A percentile compares a stretch with the other conserved stretches of the same genome.
Evolutionary conservation across 805 yeast species (phyloP).

Genomic region (Saturnispora bothae): DNA sequence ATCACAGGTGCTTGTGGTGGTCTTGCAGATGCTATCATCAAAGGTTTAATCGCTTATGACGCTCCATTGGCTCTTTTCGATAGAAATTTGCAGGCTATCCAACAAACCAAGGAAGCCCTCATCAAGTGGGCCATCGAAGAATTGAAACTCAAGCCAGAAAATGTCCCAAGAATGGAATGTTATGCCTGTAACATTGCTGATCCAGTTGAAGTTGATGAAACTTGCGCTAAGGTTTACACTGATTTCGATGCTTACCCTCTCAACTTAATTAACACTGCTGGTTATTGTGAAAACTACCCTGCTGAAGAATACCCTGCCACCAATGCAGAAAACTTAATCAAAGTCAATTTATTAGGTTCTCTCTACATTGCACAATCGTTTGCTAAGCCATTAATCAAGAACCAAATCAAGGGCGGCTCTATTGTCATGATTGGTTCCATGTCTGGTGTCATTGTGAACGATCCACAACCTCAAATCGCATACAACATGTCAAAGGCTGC

Average conservation of each 20-base stretch:
- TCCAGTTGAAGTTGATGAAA: conserved; percentile 44
- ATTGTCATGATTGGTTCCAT: conserved; percentile 65
- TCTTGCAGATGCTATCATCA: conserved; percentile 50
- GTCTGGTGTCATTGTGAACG: conserved; percentile 70
- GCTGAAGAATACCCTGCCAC: conserved; percentile 68
- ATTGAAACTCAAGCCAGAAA: conserved; percentile 19
- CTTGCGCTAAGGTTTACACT: conserved; percentile 42
- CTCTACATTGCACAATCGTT: conserved; percentile 64
- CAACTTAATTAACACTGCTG: conserved; percentile 69
- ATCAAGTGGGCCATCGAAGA: conserved; percentile 21
- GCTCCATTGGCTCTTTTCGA: conserved; percentile 68
- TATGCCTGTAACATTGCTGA: conserved; percentile 72
- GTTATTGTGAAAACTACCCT: conserved; percentile 71
- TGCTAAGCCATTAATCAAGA: conserved; percentile 54
- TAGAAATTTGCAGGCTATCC: conserved; percentile 50
- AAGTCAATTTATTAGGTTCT: conserved; percentile 67
- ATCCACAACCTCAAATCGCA: conserved; percentile 71
- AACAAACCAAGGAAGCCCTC: conserved; percentile 41
- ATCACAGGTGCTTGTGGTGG: conserved; percentile 83
- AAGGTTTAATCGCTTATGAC: conserved; percentile 65
- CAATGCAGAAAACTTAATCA: conserved; percentile 56
- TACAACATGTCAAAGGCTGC: conserved; percentile 85
- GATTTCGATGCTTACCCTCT: conserved; percentile 55
- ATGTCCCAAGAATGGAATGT: conserved; percentile 36
- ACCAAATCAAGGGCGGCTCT: conserved; percentile 45